These are phyloP conservation scores for Linnemannia elongata DNA, from an alignment of 192 early-diverging fungal genomes.

Conservation along the genomic window DNA sequence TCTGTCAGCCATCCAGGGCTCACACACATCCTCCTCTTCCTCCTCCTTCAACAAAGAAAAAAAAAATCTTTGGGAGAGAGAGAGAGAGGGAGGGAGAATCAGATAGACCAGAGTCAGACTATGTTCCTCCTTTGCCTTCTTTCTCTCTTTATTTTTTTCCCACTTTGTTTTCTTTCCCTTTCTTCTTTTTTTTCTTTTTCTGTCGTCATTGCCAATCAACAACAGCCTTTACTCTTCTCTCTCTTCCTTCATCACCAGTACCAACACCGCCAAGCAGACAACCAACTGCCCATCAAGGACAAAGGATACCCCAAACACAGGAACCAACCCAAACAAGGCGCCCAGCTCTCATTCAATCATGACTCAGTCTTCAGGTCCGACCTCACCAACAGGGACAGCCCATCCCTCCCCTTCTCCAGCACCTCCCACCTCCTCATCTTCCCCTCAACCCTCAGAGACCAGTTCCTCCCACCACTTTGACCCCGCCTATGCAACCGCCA, in stretches of 20 bases:
- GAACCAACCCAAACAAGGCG: neutral
- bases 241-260: neutral
- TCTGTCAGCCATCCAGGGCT: no score
- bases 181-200: conserved; percentile 16
- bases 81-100: neutral
- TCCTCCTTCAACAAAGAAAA: no score
- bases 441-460: conserved; percentile 27
- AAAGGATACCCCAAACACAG: neutral
- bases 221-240: neutral
- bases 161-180: neutral
- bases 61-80: neutral
- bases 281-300: neutral
- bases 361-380: conserved; percentile 25
- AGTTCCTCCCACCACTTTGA: conserved; percentile 21
- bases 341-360: neutral
- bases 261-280: no score
- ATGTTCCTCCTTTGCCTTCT: no score
- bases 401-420: conserved; percentile 39
- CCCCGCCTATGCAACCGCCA: conserved; percentile 23
- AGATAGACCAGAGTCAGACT: neutral
- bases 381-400: conserved; percentile 13
- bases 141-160: no score
- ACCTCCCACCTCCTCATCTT: conserved; percentile 32
- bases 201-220: neutral
- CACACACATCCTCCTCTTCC: no score